phyloP scores from a whole-genome alignment of 495 filamentous ascomycete species.

The Penicillium diatomitis region DNA sequence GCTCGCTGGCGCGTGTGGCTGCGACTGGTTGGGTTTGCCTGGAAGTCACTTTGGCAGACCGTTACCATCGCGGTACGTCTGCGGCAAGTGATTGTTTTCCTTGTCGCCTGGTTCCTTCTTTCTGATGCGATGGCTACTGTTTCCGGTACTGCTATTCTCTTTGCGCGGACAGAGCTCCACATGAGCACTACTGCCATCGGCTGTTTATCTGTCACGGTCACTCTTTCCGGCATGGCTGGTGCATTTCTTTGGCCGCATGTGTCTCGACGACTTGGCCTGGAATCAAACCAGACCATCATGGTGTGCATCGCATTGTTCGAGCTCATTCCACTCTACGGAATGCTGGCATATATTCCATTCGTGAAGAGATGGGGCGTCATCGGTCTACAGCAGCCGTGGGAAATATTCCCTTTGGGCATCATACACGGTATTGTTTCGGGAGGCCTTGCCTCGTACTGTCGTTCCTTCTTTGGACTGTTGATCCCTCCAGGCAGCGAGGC shows the following conservation, averaged over 20 bases:
- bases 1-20: conserved; percentile 26
- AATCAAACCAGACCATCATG: conserved; percentile 72
- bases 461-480: conserved; percentile 74
- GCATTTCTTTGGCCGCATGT: conserved; percentile 77
- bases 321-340: conserved; percentile 75
- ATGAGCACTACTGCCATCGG: conserved; percentile 70
- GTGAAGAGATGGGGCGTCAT: conserved; percentile 62
- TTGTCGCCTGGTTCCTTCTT: conserved; percentile 81
- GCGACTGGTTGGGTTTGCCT: conserved; percentile 61
- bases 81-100: conserved; percentile 72
- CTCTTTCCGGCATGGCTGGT: conserved; percentile 65
- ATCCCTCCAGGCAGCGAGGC: conserved; percentile 87
- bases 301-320: conserved; percentile 76
- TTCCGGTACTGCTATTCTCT: conserved; percentile 83
- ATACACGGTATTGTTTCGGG: conserved; percentile 83
- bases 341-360: conserved; percentile 74
- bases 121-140: conserved; percentile 85
- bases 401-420: conserved; percentile 80
- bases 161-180: conserved; percentile 76
- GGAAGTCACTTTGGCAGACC: conserved; percentile 71
- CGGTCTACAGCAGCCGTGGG: conserved; percentile 79
- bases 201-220: conserved; percentile 76
- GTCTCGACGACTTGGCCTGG: conserved; percentile 49
- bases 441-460: conserved; percentile 75
- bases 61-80: conserved; percentile 64